Percentiles rank a stretch among this genome's conserved stretches.
Conservation (phyloP, 1,284 basidiomycete species). For the Ceratobasidium sp. region DNA sequence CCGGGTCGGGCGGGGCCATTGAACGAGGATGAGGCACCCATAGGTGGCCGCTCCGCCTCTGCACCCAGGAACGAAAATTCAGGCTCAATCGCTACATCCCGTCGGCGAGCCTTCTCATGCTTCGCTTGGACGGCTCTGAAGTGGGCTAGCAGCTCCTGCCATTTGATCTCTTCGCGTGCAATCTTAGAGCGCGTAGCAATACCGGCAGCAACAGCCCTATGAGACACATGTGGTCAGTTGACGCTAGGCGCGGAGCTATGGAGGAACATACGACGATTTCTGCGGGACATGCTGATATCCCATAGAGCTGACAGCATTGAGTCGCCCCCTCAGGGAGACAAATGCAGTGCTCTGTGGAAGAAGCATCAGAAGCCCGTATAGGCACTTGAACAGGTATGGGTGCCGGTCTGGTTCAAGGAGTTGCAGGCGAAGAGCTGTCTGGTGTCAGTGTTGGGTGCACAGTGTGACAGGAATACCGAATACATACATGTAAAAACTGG, state of each 20-base stretch:
- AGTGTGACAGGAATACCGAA: neutral
- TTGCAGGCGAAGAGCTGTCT: constrained; percentile 90
- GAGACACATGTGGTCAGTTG: neutral
- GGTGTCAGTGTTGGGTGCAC: neutral
- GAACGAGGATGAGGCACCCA: neutral
- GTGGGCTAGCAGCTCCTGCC: constrained; percentile 88
- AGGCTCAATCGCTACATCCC: constrained; percentile 41
- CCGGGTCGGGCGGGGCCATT: constrained; percentile 21
- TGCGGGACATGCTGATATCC: constrained; percentile 83
- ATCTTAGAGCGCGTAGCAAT: constrained; percentile 73
- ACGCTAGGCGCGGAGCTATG: constrained; percentile 48
- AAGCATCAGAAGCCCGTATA: constrained; percentile 98
- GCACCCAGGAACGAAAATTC: constrained; percentile 33
- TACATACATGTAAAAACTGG: constrained; percentile 94
- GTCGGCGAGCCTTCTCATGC: constrained; percentile 87
- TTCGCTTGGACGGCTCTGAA: constrained; percentile 85
- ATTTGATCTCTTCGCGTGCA: constrained; percentile 88
- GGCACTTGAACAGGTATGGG: constrained; percentile 95
- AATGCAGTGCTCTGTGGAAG: constrained; percentile 98
- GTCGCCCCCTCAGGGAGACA: constrained; percentile 90
- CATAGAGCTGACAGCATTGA: constrained; percentile 94
- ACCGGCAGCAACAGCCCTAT: constrained; percentile 19
- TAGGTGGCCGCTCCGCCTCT: neutral
- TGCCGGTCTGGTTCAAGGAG: constrained; percentile 96
- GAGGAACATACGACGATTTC: constrained; percentile 60